Evolutionary conservation across 1,284 basidiomycete species (phyloP), one percentile per base, ranked within the genome.

Genomic region (Heimioporus retisporus): DNA sequence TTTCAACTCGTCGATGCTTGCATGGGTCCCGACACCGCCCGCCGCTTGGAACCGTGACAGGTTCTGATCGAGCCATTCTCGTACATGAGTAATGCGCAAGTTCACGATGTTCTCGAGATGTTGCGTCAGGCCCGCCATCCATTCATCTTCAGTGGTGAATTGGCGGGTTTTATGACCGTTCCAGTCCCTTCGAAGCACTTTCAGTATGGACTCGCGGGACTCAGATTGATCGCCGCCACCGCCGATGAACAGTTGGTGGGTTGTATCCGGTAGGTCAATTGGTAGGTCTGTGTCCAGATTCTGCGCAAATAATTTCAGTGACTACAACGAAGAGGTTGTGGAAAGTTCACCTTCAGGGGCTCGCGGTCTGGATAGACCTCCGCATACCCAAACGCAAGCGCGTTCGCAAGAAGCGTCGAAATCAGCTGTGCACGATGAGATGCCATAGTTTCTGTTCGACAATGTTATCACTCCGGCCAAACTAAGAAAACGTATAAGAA

Each of bases 381-480:
- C 80, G 73, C 60, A 81, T 75, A 4, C 35, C 88, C 88, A 19
- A 79, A 84, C 0, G 77, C 75, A 1, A 90, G 71, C 1, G 88
- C 88, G 13, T 73, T 79, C 2, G 80, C 79, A 16, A 90, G 78
- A 7, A 85, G 68, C 1, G 72, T 67, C 5, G 80, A 71, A 5
- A 90, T 71, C 15, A 81, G 73, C 53, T 85, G 82, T 7, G 83
- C 85, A 50, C 88, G 82, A 72, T 89, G 87, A 6, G 84, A 80
- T 13, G 85, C 85, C 70, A 90, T 80, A 21, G 83, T 89, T 77
- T 90, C 89, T 90, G 67, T 21, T 31, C 31, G 18, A 43, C 23
- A 43, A 57, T 69, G 35, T 18, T 63, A 42, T 8, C 50, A 63
- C 35, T 35, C 11, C 11, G 4, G 35, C 8, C 31, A 14, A 44